Percentiles rank a stretch among this genome's conserved stretches.
These are phyloP conservation scores for Penicillium subrubescens DNA, from an alignment of 495 filamentous ascomycete genomes.

Conservation along the genomic window DNA sequence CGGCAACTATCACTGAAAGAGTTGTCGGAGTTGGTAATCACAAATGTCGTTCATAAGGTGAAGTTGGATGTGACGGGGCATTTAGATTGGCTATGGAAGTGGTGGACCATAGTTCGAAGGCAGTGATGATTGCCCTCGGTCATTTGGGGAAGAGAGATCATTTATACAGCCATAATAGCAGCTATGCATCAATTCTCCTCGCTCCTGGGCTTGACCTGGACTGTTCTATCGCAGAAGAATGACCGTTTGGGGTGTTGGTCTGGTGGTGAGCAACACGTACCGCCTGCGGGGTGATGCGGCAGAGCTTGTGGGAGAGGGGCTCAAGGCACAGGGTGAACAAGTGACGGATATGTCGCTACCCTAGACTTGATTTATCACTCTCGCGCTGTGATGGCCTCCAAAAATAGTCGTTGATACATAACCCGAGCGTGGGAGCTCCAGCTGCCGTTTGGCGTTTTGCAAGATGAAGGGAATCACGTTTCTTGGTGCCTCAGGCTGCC, in stretches of 20 bases:
- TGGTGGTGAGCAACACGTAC: conserved; percentile 5
- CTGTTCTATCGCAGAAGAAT: not conserved
- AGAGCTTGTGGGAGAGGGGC: not conserved
- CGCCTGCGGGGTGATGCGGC: conserved; percentile 19
- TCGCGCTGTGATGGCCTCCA: not conserved
- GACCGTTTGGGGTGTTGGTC: not conserved
- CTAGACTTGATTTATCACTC: not conserved
- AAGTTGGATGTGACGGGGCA: not conserved
- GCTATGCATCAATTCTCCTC: not conserved
- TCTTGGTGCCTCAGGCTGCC: conserved; percentile 14
- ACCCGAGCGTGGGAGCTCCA: not conserved
- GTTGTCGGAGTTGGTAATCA: not conserved
- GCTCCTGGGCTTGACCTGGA: not conserved
- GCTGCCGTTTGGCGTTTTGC: conserved; percentile 9
- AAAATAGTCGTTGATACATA: not conserved
- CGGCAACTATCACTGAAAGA: not conserved
- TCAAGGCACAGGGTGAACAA: not conserved
- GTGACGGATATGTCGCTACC: not conserved
- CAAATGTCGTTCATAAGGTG: not conserved
- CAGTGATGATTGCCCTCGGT: not conserved
- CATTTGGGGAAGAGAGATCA: not conserved
- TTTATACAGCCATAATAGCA: not conserved
- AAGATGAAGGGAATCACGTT: conserved; percentile 18
- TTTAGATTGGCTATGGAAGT: not conserved
- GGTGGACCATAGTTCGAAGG: not conserved